These are phyloP conservation scores for Russula emetica DNA, from an alignment of 768 basidiomycete species.

Conservation along the genomic window DNA sequence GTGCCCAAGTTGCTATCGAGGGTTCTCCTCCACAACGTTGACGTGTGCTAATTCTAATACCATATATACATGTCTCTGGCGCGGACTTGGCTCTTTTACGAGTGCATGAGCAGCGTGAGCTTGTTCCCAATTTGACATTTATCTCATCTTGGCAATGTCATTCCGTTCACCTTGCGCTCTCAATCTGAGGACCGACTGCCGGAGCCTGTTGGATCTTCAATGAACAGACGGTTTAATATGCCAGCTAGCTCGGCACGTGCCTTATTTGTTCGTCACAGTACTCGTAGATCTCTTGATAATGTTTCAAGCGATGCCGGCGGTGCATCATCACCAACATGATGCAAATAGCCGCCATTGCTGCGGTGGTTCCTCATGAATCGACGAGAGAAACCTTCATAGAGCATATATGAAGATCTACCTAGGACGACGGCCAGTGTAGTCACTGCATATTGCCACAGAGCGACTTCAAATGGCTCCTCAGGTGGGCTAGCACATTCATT, in stretches of 20 bases:
- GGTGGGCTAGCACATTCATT: conserved; percentile 27
- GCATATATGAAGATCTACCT: conserved; percentile 21
- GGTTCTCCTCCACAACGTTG: conserved; percentile 7
- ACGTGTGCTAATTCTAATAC: neutral
- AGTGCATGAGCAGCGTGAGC: neutral
- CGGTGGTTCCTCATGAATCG: neutral
- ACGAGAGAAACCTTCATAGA: neutral
- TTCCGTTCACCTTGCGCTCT: neutral
- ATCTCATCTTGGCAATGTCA: neutral
- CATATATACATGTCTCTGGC: neutral
- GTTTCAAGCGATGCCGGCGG: conserved; percentile 25
- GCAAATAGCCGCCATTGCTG: conserved; percentile 28
- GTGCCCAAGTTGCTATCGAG: conserved; percentile 61
- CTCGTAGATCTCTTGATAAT: conserved; percentile 25
- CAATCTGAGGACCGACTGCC: conserved; percentile 13
- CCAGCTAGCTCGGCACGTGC: conserved; percentile 9
- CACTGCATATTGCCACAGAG: conserved; percentile 28
- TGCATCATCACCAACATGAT: conserved; percentile 27
- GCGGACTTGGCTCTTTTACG: neutral
- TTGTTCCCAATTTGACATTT: neutral
- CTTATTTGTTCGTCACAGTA: conserved; percentile 27
- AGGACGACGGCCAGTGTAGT: conserved; percentile 25
- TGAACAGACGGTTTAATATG: neutral
- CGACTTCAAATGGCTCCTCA: conserved; percentile 25
- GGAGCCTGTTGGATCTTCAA: conserved; percentile 16